These are phyloP conservation scores for Yarrowia bubula DNA, from an alignment of 805 yeast genomes.

Conservation along the genomic window DNA sequence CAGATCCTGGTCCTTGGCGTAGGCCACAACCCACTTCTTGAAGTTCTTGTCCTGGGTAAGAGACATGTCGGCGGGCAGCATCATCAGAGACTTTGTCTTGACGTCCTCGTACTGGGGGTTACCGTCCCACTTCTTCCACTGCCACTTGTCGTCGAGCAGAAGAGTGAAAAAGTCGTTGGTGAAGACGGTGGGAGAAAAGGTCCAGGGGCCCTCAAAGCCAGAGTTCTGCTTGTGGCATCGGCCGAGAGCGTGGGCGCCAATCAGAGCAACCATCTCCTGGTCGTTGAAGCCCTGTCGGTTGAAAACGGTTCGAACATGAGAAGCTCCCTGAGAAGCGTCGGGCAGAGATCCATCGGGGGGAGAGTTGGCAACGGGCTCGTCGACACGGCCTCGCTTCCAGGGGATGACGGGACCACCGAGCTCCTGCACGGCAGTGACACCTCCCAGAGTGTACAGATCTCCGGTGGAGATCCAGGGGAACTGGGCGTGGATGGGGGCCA, in stretches of 20 bases:
- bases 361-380: constrained; percentile 48
- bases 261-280: constrained; percentile 67
- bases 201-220: constrained; percentile 86
- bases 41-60: constrained; percentile 58
- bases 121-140: constrained; percentile 57
- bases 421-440: constrained; percentile 74
- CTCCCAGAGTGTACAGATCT: constrained; percentile 76
- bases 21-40: constrained; percentile 53
- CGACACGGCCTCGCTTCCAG: constrained; percentile 79
- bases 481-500: constrained; percentile 54
- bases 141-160: constrained; percentile 56
- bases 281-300: constrained; percentile 65
- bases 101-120: constrained; percentile 61
- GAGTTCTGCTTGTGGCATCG: constrained; percentile 59
- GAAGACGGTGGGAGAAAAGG: constrained; percentile 67
- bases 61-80: constrained; percentile 75
- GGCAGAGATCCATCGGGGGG: constrained; percentile 75
- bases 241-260: constrained; percentile 78
- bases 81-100: constrained; percentile 61
- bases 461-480: constrained; percentile 75
- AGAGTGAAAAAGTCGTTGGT: constrained; percentile 66
- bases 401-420: constrained; percentile 72
- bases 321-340: constrained; percentile 62
- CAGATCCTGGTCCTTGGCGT: constrained; percentile 56
- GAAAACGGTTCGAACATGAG: constrained; percentile 64